phyloP scores from a whole-genome alignment of 768 basidiomycete species.

The Pleurotus pulmonarius region DNA sequence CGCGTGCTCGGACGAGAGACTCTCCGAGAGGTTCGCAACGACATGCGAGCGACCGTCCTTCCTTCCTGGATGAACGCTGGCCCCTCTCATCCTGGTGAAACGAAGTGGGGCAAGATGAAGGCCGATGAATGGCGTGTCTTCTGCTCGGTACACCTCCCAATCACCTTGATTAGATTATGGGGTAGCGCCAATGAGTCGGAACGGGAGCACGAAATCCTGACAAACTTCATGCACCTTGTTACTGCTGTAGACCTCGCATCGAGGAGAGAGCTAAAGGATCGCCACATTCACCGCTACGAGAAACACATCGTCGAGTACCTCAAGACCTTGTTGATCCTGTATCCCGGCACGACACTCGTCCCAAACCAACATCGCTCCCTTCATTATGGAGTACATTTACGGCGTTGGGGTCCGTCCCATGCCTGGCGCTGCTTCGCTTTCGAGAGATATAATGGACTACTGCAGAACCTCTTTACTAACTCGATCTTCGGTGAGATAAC shows the following conservation, averaged over 20 bases:
- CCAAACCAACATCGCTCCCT: slow-evolving; percentile 28
- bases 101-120: slow-evolving; percentile 22
- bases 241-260: slow-evolving; percentile 18
- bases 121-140: slow-evolving; percentile 31
- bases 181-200: slow-evolving; percentile 9
- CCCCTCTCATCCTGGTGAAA: slow-evolving; percentile 18
- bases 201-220: slow-evolving; percentile 16
- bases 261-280: slow-evolving; percentile 10
- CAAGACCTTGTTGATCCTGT: slow-evolving; percentile 13
- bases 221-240: slow-evolving; percentile 27
- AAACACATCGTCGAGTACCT: slow-evolving; percentile 17
- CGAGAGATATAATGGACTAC: not conserved
- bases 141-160: slow-evolving; percentile 25
- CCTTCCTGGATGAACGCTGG: slow-evolving; percentile 19
- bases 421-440: not conserved
- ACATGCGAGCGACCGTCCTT: slow-evolving; percentile 20
- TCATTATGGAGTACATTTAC: slow-evolving; percentile 23
- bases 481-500: not conserved
- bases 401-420: slow-evolving; percentile 24
- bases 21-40: slow-evolving; percentile 6
- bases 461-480: not conserved
- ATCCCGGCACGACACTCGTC: slow-evolving; percentile 16
- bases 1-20: not conserved
- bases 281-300: slow-evolving; percentile 10
- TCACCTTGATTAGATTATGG: slow-evolving; percentile 34